Evolutionary conservation across 148 eudicot species (phyloP).

Genomic region (Agrostemma githago): DNA sequence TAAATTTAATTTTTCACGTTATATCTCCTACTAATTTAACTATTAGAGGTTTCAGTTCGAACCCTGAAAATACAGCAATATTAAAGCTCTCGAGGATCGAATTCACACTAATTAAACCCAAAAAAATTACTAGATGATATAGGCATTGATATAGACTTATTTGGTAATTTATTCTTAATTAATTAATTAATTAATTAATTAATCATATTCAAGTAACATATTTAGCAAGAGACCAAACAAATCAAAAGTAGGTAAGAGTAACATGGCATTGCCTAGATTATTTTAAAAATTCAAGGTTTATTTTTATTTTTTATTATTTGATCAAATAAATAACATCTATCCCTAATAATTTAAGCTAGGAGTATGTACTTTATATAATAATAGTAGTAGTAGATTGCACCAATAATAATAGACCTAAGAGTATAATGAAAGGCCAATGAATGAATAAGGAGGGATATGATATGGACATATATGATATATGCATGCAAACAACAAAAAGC

Average conservation of each 20-base stretch:
- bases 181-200: neutral
- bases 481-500: neutral
- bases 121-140: too few relatives aligned
- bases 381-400: neutral
- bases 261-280: conserved; percentile 23
- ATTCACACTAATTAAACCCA: too few relatives aligned
- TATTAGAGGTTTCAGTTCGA: too few relatives aligned
- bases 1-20: too few relatives aligned
- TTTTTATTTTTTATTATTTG: too few relatives aligned
- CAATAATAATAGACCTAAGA: neutral
- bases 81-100: too few relatives aligned
- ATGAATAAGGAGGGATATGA: conserved; percentile 10
- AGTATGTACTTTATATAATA: neutral
- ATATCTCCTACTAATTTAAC: too few relatives aligned
- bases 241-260: conserved; percentile 28
- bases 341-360: neutral
- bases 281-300: conserved; percentile 13
- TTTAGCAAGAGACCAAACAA: conserved; percentile 2
- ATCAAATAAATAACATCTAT: conserved; percentile 9
- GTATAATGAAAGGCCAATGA: neutral
- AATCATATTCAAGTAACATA: neutral
- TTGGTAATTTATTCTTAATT: too few relatives aligned
- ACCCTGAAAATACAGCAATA: too few relatives aligned
- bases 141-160: too few relatives aligned
- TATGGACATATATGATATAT: conserved; percentile 11